Evolutionary conservation across 441 rosid genomes (phyloP).

Genomic region (Jatropha podagrica): DNA sequence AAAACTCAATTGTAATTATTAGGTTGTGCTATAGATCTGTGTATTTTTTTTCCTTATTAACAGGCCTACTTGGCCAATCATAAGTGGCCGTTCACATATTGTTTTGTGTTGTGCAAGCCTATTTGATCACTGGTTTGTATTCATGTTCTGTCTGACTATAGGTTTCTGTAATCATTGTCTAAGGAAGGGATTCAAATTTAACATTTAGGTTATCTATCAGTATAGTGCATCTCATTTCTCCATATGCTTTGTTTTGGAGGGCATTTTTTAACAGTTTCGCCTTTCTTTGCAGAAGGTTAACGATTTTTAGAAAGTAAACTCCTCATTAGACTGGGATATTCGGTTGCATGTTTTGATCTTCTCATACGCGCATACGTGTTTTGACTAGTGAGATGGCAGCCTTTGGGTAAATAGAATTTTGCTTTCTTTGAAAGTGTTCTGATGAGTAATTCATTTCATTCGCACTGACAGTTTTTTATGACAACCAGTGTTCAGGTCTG

Average conservation of each 20-base stretch:
- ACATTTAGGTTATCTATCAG: not conserved
- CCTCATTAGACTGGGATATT: not conserved
- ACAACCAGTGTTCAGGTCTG: constrained; percentile 31
- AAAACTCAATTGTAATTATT: not conserved
- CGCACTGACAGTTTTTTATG: constrained; percentile 16
- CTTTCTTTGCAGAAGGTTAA: constrained; percentile 23
- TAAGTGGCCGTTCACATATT: not conserved
- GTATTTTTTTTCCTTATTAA: not conserved
- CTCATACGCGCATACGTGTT: not conserved
- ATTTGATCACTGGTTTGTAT: not conserved
- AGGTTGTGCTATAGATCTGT: not conserved
- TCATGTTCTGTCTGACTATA: not conserved
- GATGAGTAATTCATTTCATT: not conserved
- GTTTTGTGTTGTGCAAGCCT: not conserved
- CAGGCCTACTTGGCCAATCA: not conserved
- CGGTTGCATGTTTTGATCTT: constrained; percentile 15
- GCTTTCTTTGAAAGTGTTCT: constrained; percentile 8
- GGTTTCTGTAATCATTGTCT: not conserved
- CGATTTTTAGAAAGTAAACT: constrained; percentile 8
- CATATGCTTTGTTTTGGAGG: not conserved
- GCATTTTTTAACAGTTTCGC: constrained; percentile 8
- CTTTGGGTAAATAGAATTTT: constrained; percentile 20
- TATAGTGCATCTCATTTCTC: not conserved
- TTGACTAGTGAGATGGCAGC: constrained; percentile 26
- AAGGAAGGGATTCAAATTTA: not conserved